Percentiles rank a stretch among this genome's conserved stretches.
phyloP scores from a whole-genome alignment of 1,139 yeast genomes.

The Insectozyma bohioensis region DNA sequence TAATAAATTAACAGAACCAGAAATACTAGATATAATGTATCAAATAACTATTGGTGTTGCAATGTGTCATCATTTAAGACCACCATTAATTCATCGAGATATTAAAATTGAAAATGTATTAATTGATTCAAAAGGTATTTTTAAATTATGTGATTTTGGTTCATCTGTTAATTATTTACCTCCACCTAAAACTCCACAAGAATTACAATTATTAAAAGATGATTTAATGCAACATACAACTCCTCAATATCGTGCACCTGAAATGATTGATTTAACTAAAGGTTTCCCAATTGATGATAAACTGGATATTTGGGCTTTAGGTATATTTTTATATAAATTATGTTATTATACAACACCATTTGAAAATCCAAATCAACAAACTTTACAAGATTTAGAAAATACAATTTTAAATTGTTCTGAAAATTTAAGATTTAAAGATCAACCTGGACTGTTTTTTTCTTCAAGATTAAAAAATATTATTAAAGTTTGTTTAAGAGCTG shows the following conservation, averaged over 20 bases:
- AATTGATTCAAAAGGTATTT: conserved; percentile 68
- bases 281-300: conserved; percentile 92
- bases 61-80: conserved; percentile 80
- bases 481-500: conserved; percentile 61
- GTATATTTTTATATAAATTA: conserved; percentile 84
- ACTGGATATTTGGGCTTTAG: conserved; percentile 96
- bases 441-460: conserved; percentile 39
- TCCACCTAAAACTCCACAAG: conserved; percentile 66
- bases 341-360: conserved; percentile 96
- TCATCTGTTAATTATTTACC: conserved; percentile 72
- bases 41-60: conserved; percentile 84
- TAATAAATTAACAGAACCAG: conserved; percentile 77
- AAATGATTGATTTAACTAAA: conserved; percentile 86
- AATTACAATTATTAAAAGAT: conserved; percentile 67
- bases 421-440: conserved; percentile 35
- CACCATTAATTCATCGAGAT: conserved; percentile 88
- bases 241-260: conserved; percentile 96
- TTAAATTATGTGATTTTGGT: conserved; percentile 92
- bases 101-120: conserved; percentile 93
- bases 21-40: conserved; percentile 77
- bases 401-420: conserved; percentile 35
- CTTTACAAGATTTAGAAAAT: conserved; percentile 41
- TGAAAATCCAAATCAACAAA: conserved; percentile 56
- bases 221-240: conserved; percentile 92
- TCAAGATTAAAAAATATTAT: conserved; percentile 57